These are phyloP conservation scores for Anisogramma anomala DNA, from an alignment of 2,329 filamentous ascomycete species.

Conservation along the genomic window DNA sequence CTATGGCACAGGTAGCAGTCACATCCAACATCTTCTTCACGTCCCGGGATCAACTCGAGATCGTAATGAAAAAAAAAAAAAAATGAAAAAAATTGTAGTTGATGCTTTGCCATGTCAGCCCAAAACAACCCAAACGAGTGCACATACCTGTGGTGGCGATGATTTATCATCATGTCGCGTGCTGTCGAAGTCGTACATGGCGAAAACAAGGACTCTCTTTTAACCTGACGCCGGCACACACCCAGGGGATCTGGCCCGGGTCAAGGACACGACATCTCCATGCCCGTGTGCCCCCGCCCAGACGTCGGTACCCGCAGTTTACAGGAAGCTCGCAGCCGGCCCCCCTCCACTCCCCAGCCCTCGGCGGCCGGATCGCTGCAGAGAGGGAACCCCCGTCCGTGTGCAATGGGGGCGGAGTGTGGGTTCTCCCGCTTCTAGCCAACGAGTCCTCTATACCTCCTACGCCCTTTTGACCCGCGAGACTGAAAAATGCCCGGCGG, in stretches of 20 bases:
- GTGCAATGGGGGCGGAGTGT: constrained; percentile 3
- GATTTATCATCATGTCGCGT: no score
- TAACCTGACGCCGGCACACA: constrained; percentile 1
- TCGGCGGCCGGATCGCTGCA: neutral
- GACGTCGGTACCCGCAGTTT: constrained; percentile 1
- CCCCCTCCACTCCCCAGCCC: neutral
- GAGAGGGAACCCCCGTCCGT: neutral
- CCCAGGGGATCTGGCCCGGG: neutral
- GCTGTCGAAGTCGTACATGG: no score
- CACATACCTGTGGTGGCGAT: neutral
- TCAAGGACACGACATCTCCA: neutral
- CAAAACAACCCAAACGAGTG: neutral
- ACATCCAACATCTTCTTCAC: constrained; percentile 3
- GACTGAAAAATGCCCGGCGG: neutral
- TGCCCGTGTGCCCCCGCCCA: neutral
- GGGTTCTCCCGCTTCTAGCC: neutral
- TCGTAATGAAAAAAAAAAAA: constrained; percentile 1
- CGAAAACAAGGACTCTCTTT: neutral
- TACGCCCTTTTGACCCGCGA: neutral
- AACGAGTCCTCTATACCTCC: neutral
- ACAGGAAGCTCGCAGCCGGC: neutral
- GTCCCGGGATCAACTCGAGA: constrained; percentile 1
- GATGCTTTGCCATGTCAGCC: neutral
- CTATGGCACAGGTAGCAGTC: no score
- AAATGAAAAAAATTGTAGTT: neutral